These are phyloP conservation scores for Pestalotiopsis sp. DNA, from an alignment of 2,329 filamentous ascomycete species.

Conservation along the genomic window DNA sequence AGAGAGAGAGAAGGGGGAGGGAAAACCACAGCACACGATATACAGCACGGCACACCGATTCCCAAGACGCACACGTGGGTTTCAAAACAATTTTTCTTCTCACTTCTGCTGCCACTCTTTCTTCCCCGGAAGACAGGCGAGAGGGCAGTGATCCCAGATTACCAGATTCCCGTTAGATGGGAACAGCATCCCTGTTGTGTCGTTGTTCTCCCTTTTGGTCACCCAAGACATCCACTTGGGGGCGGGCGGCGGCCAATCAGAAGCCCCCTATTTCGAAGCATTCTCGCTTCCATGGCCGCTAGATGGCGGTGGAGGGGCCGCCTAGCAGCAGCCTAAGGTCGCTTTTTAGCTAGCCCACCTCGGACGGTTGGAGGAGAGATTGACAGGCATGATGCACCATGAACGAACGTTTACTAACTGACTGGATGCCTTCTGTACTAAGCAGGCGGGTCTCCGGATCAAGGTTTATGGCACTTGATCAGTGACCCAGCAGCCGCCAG, in stretches of 20 bases:
- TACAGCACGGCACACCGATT: not conserved
- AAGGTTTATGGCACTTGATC: not conserved
- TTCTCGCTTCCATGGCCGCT: constrained; percentile 3
- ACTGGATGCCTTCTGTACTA: not conserved
- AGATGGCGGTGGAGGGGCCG: not conserved
- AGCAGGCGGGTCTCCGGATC: not conserved
- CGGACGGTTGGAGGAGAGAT: not conserved
- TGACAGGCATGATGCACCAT: not conserved
- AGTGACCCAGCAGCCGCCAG: too few relatives aligned
- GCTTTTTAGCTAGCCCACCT: not conserved
- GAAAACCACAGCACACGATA: not conserved
- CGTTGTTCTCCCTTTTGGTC: not conserved
- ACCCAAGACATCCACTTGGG: not conserved
- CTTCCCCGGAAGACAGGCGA: not conserved
- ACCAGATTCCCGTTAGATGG: constrained; percentile 6
- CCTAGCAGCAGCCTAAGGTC: not conserved
- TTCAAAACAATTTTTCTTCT: not conserved
- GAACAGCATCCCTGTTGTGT: constrained; percentile 9
- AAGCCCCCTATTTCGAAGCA: not conserved
- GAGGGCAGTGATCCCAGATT: constrained; percentile 7
- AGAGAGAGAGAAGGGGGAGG: not conserved
- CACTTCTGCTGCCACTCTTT: not conserved
- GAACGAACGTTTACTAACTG: not conserved
- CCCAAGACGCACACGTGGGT: not conserved
- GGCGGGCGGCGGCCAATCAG: not conserved